Evolutionary conservation across 1,284 basidiomycete species (phyloP), one percentile per base, ranked within the genome.

Genomic region (Trametes polyzona): DNA sequence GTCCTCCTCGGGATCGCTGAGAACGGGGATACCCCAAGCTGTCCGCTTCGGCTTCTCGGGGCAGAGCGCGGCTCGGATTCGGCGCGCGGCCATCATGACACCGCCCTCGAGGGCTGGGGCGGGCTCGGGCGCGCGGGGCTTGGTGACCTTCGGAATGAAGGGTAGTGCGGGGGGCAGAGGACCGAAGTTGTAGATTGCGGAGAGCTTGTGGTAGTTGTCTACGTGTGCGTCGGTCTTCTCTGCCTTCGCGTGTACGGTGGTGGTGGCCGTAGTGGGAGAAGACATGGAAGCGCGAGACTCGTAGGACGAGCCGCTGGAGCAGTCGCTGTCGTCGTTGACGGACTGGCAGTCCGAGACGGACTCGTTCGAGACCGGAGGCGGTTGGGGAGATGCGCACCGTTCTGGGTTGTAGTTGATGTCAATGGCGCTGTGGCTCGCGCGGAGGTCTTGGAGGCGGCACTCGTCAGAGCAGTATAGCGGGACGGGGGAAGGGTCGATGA

Each of bases 391-490:
- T 4, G 67, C 67, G 47, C 73, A 68, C 2, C 73, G 75, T 43
- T 77, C 72, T 24, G 80, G 77, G 60, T 79, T 69, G 71, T 76
- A 83, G 63, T 82, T 71, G 69, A 79, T 72, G 43, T 77, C 74
- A 41, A 79, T 68, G 57, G 70, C 73, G 47, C 74, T 74, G 36
- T 75, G 70, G 40, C 65, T 67, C 63, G 72, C 73, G 66, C 77
- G 74, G 63, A 83, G 68, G 70, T 90, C 88, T 40, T 74, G 73
- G 37, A 85, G 71, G 59, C 82, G 78, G 71, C 89, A 92, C 67
- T 86, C 81, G 61, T 90, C 87, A 2, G 88, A 91, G 74, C 89
- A 92, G 74, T 92, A 92, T 60, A 92, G 80, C 21, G 89, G 88
- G 2, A 83, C 83, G 11, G 86, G 89, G 1, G 79, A 78, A 69